Evolutionary conservation across 2,329 filamentous ascomycete genomes (phyloP), one percentile per base, ranked within the genome.

Genomic region (Amphichorda felina): DNA sequence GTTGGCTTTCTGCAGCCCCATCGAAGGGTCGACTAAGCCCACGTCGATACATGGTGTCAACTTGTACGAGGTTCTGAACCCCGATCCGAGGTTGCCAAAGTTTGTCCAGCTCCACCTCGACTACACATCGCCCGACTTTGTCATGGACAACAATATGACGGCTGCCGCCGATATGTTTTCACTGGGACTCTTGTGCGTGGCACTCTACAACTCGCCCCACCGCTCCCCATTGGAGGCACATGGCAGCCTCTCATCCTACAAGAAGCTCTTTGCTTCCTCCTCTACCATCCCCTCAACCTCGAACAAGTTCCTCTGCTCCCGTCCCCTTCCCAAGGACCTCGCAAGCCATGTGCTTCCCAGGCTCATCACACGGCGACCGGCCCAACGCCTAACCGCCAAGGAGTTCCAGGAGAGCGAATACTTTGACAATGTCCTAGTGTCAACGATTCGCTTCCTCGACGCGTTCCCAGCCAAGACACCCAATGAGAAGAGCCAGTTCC

Each of bases 331-430:
- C 1, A 81, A 74, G 41, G 85, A 93, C 38, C 70, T 98, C 11
- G 64, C 75, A 8, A 69, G 70, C 14, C 73, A 82, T 42, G 82
- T 96, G 0, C 63, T 98, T 4, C 87, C 91, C 3, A 72, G 82
- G 18, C 71, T 98, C 30, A 88, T 98, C 38, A 91, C 89, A 0
- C 72, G 91, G 42, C 70, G 87, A 37, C 86, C 91, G 3, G 86
- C 87, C 3, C 84, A 94, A 53, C 75, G 91, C 30, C 73, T 96
- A 63, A 87, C 79, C 18, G 87, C 89, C 4, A 77, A 75, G 36
- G 89, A 94, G 48, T 96, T 98, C 46, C 91, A 98, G 52, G 77
- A 95, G 55, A 93, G 87, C 50, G 79, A 85, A 45, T 98, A 93
- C 54, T 98, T 98, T 53, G 87, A 98, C 59, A 98, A 96, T 50